Percentiles rank a stretch among this genome's conserved stretches.
Evolutionary conservation across 352 stramenopile species (phyloP).

Genomic region (Phytophthora pini): DNA sequence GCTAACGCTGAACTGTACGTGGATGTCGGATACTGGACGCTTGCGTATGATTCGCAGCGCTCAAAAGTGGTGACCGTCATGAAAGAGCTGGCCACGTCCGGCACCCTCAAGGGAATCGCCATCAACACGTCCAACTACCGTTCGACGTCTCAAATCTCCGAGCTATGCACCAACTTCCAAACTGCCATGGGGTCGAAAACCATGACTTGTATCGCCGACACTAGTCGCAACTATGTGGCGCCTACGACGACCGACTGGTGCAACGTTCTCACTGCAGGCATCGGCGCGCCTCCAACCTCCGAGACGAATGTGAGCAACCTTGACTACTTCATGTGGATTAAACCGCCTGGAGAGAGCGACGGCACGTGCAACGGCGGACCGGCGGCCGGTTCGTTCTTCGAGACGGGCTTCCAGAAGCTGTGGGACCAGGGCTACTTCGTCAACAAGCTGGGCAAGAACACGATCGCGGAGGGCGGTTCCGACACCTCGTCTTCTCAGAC

Average conservation of each 20-base stretch:
- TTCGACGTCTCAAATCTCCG: slow-evolving; percentile 36
- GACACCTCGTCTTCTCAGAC: slow-evolving; percentile 17
- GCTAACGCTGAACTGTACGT: slow-evolving; percentile 68
- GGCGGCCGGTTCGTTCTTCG: slow-evolving; percentile 61
- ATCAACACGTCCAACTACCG: slow-evolving; percentile 82
- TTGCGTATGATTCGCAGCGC: slow-evolving; percentile 33
- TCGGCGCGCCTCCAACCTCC: slow-evolving; percentile 53
- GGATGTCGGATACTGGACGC: slow-evolving; percentile 67
- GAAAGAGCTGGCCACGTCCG: slow-evolving; percentile 42
- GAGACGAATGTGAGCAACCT: slow-evolving; percentile 56
- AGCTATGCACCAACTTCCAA: slow-evolving; percentile 53
- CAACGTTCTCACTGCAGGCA: slow-evolving; percentile 51
- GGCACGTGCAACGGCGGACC: slow-evolving; percentile 55
- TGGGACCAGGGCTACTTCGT: slow-evolving; percentile 77
- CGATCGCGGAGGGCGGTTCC: slow-evolving; percentile 28
- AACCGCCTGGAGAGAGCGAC: slow-evolving; percentile 71
- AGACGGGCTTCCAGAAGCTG: slow-evolving; percentile 54
- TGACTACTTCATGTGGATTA: slow-evolving; percentile 83
- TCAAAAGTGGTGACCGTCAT: slow-evolving; percentile 34
- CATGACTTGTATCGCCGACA: slow-evolving; percentile 52
- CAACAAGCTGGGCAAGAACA: slow-evolving; percentile 28
- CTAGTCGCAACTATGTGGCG: slow-evolving; percentile 43
- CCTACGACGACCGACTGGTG: slow-evolving; percentile 54
- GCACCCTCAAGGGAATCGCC: slow-evolving; percentile 52
- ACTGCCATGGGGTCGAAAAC: slow-evolving; percentile 33